Base-by-base conservation (phyloP, 2,329 filamentous ascomycete species). In the Aspergillus eucalypticola region DNA sequence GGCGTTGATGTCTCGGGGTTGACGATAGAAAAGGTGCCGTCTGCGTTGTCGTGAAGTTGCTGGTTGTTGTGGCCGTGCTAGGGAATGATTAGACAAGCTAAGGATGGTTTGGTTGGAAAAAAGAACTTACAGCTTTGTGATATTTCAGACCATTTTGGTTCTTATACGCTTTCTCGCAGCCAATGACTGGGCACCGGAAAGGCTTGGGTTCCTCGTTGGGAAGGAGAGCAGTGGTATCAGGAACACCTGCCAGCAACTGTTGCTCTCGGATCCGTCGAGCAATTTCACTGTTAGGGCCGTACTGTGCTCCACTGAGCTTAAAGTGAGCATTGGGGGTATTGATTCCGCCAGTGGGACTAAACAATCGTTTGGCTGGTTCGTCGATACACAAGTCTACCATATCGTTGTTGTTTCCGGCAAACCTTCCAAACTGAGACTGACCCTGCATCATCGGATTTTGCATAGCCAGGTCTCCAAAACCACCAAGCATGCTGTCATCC, bases 141-240 rank as follows among this genome's bases (percentile, higher is more conserved):
- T 92, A 99, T 86, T 98, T 99, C 59, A 99, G 83, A 53, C 95
- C 95, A 69, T 99, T 99, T 75, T 98, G 95, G 76, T 99, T 99
- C 84, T 99, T 99, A 81, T 99, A 99, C 0, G 95, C 94, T 82
- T 99, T 99, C 77, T 98, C 95, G 72, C 95, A 99, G 5, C 95
- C 95, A 74, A 99, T 96, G 54, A 99, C 95, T 1, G 95, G 95
- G 71, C 95, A 99, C 75, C 93, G 91, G 83, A 96, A 99, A 0
- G 95, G 95, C 79, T 98, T 99, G 71, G 96, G 92, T 74, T 99
- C 94, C 74, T 98, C 94, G 15, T 89, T 89, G 60, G 85, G 83
- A 72, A 77, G 74, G 60, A 79, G 70, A 25, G 75, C 74, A 15
- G 75, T 78, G 35, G 77, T 79, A 65, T 82, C 80, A 27, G 80